Base-by-base conservation (phyloP, 1,284 basidiomycete genomes). In the Marasmius fiardii region DNA sequence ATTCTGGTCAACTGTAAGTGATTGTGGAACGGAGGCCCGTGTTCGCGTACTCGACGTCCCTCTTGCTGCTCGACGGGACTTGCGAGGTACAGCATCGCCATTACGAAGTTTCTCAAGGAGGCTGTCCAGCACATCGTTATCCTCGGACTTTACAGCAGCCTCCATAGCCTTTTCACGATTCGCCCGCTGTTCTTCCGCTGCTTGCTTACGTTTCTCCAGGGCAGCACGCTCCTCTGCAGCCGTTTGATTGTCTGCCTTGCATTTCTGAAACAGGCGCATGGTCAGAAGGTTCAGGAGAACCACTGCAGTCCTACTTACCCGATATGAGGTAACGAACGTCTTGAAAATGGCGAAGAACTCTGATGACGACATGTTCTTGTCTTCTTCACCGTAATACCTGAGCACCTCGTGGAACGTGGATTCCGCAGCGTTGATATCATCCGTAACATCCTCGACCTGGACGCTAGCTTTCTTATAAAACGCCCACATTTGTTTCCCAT, bases 311-410 rank as follows among this genome's bases (percentile, higher is more conserved):
- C 24, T 24, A 66, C 78, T 58, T 61, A 92, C 93, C 80, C 82
- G 89, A 72, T 95, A 97, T 1, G 93, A 95, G 0, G 90, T 94
- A 23, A 94, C 83, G 65, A 97, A 97, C 1, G 92, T 95, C 73
- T 95, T 93, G 82, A 97, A 96, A 64, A 95, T 88, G 16, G 87
- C 92, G 72, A 93, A 98, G 74, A 97, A 98, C 65, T 96, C 93
- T 6, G 87, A 78, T 0, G 90, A 92, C 24, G 82, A 74, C 80
- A 88, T 85, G 60, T 77, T 86, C 72, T 92, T 92, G 64, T 91
- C 88, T 45, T 95, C 93, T 71, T 98, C 95, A 20, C 94, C 94
- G 65, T 92, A 98, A 67, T 93, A 95, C 53, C 79, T 86, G 58
- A 95, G 80, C 16, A 92, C 92, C 56, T 95, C 92, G 18, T 80